These are phyloP conservation scores for Cercospora zeina DNA, from an alignment of 2,329 filamentous ascomycete species.

Conservation along the genomic window DNA sequence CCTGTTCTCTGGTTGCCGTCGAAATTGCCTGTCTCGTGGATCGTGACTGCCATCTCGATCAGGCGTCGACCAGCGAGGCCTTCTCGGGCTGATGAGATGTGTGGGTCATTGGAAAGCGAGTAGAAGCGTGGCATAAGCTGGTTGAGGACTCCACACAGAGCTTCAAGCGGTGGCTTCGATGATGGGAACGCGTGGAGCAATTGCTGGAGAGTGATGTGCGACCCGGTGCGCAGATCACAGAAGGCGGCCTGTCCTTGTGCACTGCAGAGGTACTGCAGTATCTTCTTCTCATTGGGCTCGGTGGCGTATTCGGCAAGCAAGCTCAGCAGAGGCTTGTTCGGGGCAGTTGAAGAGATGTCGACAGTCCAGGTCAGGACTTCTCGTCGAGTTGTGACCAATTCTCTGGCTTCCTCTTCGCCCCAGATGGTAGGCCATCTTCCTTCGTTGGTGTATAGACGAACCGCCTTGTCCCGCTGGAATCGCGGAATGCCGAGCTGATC, in stretches of 20 bases:
- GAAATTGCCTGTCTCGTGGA: conserved; percentile 86
- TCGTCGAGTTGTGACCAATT: conserved; percentile 84
- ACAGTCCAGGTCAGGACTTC: conserved; percentile 95
- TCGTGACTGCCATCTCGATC: conserved; percentile 93
- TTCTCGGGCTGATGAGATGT: conserved; percentile 69
- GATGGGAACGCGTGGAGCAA: conserved; percentile 90
- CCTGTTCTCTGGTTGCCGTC: conserved; percentile 67
- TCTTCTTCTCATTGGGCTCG: conserved; percentile 80
- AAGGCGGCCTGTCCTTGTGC: conserved; percentile 89
- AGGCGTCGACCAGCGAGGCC: conserved; percentile 73
- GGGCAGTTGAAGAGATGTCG: conserved; percentile 88
- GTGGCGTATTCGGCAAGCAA: conserved; percentile 81
- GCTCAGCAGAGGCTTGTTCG: conserved; percentile 82
- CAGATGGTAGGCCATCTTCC: conserved; percentile 97
- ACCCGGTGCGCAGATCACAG: conserved; percentile 87
- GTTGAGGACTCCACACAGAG: conserved; percentile 75
- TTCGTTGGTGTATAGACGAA: conserved; percentile 72
- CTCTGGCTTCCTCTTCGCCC: conserved; percentile 83
- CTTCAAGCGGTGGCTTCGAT: conserved; percentile 80
- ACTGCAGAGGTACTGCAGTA: conserved; percentile 80
- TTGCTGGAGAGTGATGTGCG: conserved; percentile 79
- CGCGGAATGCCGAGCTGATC: conserved; percentile 78
- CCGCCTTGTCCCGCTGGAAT: conserved; percentile 78
- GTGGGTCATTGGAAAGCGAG: conserved; percentile 93
- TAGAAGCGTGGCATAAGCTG: conserved; percentile 98